Percentiles rank a stretch among this genome's conserved stretches.
Evolutionary conservation across 202 grass and related monocot genomes (phyloP).

Genomic region (Bolboschoenoplectus hybrid): DNA sequence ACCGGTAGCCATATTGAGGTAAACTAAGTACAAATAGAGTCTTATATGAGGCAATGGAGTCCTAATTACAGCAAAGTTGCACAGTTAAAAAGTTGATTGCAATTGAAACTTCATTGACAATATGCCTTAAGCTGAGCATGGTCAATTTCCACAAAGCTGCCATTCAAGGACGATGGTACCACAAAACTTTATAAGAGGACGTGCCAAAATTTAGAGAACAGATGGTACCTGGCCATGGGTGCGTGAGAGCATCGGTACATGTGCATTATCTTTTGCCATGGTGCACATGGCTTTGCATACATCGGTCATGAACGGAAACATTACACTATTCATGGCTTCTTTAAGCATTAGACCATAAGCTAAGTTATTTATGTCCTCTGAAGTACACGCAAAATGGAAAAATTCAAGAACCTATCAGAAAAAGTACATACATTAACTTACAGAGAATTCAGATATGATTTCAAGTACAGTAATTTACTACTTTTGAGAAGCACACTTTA

Average conservation of each 20-base stretch:
- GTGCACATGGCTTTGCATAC: constrained; percentile 55
- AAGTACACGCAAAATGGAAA: constrained; percentile 98
- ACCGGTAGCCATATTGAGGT: not conserved
- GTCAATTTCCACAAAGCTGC: not conserved
- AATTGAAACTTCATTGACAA: not conserved
- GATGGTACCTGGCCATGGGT: constrained; percentile 88
- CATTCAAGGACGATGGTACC: not conserved
- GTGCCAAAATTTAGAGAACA: not conserved
- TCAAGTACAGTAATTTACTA: constrained; percentile 2
- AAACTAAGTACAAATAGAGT: too few relatives aligned
- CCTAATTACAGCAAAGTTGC: constrained; percentile 9
- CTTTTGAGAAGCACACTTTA: not conserved
- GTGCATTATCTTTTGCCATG: constrained; percentile 74
- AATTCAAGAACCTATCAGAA: constrained; percentile 75
- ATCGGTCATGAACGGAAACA: constrained; percentile 70
- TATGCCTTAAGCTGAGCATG: not conserved
- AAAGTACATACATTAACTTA: constrained; percentile 24
- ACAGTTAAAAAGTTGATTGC: not conserved
- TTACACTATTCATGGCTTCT: constrained; percentile 70
- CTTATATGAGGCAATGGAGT: not conserved
- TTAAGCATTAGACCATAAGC: constrained; percentile 80
- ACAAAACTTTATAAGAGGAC: not conserved
- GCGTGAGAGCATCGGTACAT: constrained; percentile 66
- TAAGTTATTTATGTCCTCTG: constrained; percentile 97
- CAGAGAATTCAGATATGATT: constrained; percentile 14